Conservation (phyloP, 768 basidiomycete genomes). For the Termitomyces sp. region DNA sequence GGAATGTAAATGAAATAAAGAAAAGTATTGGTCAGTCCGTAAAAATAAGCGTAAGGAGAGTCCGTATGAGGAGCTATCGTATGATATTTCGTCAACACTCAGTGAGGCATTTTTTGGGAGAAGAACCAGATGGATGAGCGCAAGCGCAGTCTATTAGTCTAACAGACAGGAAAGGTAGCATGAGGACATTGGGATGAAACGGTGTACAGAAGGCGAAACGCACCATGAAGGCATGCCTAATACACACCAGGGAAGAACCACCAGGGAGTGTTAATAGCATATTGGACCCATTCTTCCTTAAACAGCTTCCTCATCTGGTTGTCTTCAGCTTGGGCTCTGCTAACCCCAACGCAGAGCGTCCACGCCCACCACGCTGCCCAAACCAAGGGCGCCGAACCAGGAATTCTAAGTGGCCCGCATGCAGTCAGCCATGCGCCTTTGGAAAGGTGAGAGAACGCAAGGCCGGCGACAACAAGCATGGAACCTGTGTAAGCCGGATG, state of each 20-base stretch:
- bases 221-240: conserved; percentile 11
- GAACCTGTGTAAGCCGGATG: conserved; percentile 46
- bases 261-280: conserved; percentile 34
- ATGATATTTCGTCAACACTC: conserved; percentile 1
- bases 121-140: neutral
- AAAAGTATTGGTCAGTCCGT: conserved; percentile 2
- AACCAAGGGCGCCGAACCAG: conserved; percentile 19
- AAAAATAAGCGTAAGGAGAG: neutral
- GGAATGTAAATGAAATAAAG: conserved; percentile 3
- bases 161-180: neutral
- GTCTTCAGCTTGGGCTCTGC: conserved; percentile 44
- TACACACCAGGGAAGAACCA: conserved; percentile 45
- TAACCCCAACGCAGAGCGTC: conserved; percentile 37
- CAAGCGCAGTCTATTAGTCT: neutral
- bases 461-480: conserved; percentile 36
- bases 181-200: neutral
- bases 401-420: conserved; percentile 24
- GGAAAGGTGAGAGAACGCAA: conserved; percentile 36
- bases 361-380: conserved; percentile 37
- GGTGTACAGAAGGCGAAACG: neutral
- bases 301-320: conserved; percentile 38
- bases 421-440: conserved; percentile 33
- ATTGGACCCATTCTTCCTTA: conserved; percentile 39
- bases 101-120: conserved; percentile 3
- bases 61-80: neutral